phyloP scores from a whole-genome alignment of 75 land plant species.

The Cupressus sempervirens region DNA sequence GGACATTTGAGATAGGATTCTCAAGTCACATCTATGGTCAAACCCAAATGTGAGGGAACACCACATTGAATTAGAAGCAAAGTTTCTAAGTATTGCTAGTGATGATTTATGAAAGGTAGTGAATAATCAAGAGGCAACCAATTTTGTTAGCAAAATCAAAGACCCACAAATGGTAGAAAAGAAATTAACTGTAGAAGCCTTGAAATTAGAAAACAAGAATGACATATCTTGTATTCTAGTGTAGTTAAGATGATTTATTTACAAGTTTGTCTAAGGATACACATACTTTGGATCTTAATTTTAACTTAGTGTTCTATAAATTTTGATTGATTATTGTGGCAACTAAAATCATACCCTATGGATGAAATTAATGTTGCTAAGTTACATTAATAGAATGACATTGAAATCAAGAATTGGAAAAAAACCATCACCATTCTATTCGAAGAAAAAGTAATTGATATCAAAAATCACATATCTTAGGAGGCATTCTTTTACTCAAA shows the following conservation, averaged over 20 bases:
- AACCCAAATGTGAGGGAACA: constrained; percentile 40
- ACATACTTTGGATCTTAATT: no score
- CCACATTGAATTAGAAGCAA: constrained; percentile 26
- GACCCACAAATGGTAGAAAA: constrained; percentile 7
- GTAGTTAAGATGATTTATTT: not conserved
- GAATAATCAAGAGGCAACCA: constrained; percentile 10
- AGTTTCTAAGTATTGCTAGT: constrained; percentile 62
- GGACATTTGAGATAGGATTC: constrained; percentile 64
- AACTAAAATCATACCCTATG: not conserved
- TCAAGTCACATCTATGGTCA: constrained; percentile 55
- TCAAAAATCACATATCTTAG: not conserved
- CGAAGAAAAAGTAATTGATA: not conserved
- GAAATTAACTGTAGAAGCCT: constrained; percentile 5
- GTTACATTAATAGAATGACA: not conserved
- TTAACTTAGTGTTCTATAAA: not conserved
- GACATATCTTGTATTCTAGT: constrained; percentile 13
- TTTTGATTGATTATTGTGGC: not conserved
- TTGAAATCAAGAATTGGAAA: no score
- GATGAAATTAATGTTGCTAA: not conserved
- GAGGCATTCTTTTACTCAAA: not conserved
- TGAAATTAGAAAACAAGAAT: constrained; percentile 14
- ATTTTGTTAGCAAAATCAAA: constrained; percentile 10
- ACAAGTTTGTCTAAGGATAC: no score
- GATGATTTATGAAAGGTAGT: constrained; percentile 68
- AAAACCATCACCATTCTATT: not conserved